Evolutionary conservation across 1,139 yeast species (phyloP), one percentile per base, ranked within the genome.

Genomic region (Eremothecium cymbalariae): DNA sequence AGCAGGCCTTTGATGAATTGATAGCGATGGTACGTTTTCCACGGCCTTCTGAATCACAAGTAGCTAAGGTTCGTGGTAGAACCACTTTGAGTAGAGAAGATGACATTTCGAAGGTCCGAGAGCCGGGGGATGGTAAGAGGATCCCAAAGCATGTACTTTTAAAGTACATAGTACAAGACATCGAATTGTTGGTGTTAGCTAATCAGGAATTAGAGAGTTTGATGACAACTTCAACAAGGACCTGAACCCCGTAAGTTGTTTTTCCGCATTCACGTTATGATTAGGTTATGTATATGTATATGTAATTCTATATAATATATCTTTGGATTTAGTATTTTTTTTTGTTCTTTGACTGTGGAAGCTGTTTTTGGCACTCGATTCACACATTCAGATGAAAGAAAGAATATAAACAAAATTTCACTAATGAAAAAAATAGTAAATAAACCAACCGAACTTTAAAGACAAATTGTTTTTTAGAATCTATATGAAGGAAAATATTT

Each of bases 101-200:
- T 8, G 19, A n/a, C n/a, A n/a, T n/a, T n/a, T n/a, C n/a, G n/a
- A n/a, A n/a, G n/a, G n/a, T n/a, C n/a, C 19, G 30, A 15, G 21
- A 16, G 21, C 30, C 30, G n/a, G 30, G 30, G 5, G 38, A 38
- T 3, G 46, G 46, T 8, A 53, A 53, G 34, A 44, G 60, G 29
- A 43, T 53, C 22, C 54, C 60, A 14, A 55, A 55, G 32, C 50
- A 53, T 38, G 41, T 44, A 4, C 36, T 51, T n/a, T 41, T 55
- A 25, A 46, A 39, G 24, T 46, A 43, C 26, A 43, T 57, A 9
- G 47, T 55, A 11, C 47, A 55, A 18, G 61, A 57, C 37, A 50
- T 57, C 11, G 47, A 47, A 25, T 34, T 41, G 14, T 31, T 57
- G 2, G 29, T 44, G 6, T 40, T 34, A 22, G 60, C 59, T 8